phyloP scores from a whole-genome alignment of 768 basidiomycete species.

The Auricularia sp. region DNA sequence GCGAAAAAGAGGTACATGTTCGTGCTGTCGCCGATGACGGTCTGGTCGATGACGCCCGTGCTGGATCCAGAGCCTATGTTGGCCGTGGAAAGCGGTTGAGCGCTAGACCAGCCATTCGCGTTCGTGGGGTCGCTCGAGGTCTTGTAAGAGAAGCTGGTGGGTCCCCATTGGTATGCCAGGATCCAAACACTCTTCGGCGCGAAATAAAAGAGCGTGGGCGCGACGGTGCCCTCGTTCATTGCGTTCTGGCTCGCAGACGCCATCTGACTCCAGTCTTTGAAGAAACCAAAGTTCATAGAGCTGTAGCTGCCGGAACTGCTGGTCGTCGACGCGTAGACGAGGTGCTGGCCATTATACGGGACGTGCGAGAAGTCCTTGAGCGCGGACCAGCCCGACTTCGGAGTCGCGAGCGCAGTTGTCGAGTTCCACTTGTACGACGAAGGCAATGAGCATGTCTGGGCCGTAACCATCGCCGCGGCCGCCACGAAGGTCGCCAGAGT shows the following conservation, averaged over 20 bases:
- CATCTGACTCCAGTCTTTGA: background rate
- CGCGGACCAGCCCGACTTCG: background rate
- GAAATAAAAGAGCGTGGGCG: background rate
- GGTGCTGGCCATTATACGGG: background rate
- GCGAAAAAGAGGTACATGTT: constrained; percentile 19
- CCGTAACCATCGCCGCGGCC: background rate
- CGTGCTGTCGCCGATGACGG: background rate
- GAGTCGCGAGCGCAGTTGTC: background rate
- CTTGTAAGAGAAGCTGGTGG: background rate
- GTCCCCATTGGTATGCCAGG: background rate
- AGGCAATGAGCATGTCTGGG: background rate
- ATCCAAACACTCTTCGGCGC: background rate
- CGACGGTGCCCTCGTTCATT: background rate
- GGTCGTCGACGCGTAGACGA: background rate
- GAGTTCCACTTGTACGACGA: background rate
- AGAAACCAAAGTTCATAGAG: background rate
- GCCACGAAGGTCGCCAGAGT: background rate
- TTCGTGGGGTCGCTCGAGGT: background rate
- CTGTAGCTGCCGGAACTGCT: background rate
- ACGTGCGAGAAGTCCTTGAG: background rate
- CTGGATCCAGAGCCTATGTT: background rate
- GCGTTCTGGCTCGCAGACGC: background rate
- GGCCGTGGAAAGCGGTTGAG: background rate
- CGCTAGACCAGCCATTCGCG: background rate
- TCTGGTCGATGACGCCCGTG: background rate